phyloP scores from a whole-genome alignment of 805 yeast species.

The Jamesozyma lodderae region DNA sequence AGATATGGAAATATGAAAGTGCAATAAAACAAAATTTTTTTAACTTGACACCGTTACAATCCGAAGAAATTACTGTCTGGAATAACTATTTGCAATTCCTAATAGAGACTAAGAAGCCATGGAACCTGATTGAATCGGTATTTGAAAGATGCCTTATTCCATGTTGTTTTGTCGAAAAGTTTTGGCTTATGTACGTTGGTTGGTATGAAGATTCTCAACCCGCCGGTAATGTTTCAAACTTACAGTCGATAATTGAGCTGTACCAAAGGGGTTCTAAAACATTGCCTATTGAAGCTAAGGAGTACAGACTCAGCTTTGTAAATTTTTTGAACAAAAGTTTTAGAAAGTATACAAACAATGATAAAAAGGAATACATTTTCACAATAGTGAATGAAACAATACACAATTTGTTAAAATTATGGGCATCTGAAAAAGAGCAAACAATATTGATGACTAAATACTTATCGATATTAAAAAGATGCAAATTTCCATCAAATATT shows the following conservation, averaged over 20 bases:
- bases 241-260: conserved; percentile 28
- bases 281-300: conserved; percentile 27
- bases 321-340: conserved; percentile 13
- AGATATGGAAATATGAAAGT: conserved; percentile 68
- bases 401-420: conserved; percentile 8
- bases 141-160: conserved; percentile 73
- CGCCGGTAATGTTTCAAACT: background rate
- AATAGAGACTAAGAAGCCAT: conserved; percentile 27
- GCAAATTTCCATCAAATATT: conserved; percentile 14
- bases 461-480: conserved; percentile 17
- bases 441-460: conserved; percentile 13
- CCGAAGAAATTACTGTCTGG: conserved; percentile 49
- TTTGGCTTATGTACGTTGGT: conserved; percentile 63
- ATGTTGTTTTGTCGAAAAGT: conserved; percentile 44
- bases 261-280: conserved; percentile 45
- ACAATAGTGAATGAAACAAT: conserved; percentile 10
- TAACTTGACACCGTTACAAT: conserved; percentile 37
- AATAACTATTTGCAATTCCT: conserved; percentile 49
- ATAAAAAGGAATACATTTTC: conserved; percentile 7
- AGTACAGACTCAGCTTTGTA: conserved; percentile 15
- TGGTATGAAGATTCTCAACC: conserved; percentile 29
- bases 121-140: conserved; percentile 34
- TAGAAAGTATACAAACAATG: conserved; percentile 4
- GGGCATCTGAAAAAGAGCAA: conserved; percentile 10
- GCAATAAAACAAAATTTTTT: conserved; percentile 50